A percentile compares a stretch with the other conserved stretches of the same genome.
Evolutionary conservation across 768 basidiomycete genomes (phyloP).

Genomic region (Termitomyces sp.): DNA sequence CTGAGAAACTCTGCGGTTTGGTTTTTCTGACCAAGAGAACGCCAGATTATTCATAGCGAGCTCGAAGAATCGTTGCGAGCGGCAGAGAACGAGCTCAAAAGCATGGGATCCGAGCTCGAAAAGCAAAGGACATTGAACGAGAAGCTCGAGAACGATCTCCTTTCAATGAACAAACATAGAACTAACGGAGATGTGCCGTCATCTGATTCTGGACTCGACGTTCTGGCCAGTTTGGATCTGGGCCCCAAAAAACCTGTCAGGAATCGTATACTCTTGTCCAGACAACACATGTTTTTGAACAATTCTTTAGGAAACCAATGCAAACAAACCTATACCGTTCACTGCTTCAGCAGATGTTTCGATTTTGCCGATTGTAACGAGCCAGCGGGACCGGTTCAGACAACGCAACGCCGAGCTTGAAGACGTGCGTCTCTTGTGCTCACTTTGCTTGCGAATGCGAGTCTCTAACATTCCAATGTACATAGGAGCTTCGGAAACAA

Average conservation of each 20-base stretch:
- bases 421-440: constrained; percentile 50
- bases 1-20: background rate
- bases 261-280: background rate
- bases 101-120: constrained; percentile 60
- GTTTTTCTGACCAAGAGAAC: background rate
- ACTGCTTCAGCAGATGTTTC: constrained; percentile 73
- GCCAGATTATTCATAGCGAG: constrained; percentile 77
- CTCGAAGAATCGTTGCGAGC: constrained; percentile 64
- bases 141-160: constrained; percentile 85
- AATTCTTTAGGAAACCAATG: constrained; percentile 7
- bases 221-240: constrained; percentile 69
- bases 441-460: too few species aligned
- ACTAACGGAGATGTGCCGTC: constrained; percentile 26
- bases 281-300: background rate
- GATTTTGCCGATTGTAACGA: constrained; percentile 97
- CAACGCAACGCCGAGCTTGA: constrained; percentile 96
- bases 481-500: constrained; percentile 89
- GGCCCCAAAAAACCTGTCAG: constrained; percentile 48
- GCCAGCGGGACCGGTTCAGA: constrained; percentile 95
- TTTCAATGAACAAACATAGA: constrained; percentile 69
- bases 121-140: constrained; percentile 82
- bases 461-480: too few species aligned
- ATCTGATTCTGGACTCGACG: constrained; percentile 40
- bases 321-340: constrained; percentile 12
- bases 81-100: constrained; percentile 52